These are phyloP conservation scores for Starmerella sp. DNA, from an alignment of 805 yeast species.

Conservation along the genomic window DNA sequence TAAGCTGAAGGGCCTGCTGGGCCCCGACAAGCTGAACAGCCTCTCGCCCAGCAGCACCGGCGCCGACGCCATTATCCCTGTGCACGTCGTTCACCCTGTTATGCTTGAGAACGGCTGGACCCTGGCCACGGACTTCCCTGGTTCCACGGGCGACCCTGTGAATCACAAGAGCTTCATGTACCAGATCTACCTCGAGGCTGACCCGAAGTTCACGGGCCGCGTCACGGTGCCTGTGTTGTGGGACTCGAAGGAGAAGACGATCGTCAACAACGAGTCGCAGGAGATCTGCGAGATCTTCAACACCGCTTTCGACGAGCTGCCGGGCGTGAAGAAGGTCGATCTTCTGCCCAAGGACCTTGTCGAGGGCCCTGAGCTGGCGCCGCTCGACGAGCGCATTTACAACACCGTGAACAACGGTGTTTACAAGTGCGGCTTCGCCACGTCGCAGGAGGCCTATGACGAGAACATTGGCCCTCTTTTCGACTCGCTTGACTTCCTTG, in stretches of 20 bases:
- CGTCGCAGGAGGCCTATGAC: constrained; percentile 72
- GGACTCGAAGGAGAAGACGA: constrained; percentile 72
- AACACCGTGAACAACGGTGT: constrained; percentile 85
- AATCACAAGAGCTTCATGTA: constrained; percentile 50
- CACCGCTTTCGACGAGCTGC: constrained; percentile 48
- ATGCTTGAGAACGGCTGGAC: constrained; percentile 87
- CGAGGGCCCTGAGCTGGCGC: constrained; percentile 47
- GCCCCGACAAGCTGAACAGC: neutral
- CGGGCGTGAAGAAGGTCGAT: constrained; percentile 29
- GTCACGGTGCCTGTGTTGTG: constrained; percentile 89
- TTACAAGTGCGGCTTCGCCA: constrained; percentile 84
- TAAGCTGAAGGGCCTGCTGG: constrained; percentile 53
- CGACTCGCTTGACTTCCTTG: constrained; percentile 43
- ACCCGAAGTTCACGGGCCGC: constrained; percentile 67
- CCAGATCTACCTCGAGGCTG: constrained; percentile 63
- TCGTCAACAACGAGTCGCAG: constrained; percentile 84
- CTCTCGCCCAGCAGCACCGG: constrained; percentile 4
- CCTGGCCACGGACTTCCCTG: constrained; percentile 44
- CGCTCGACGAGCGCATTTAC: constrained; percentile 69
- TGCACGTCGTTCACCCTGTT: constrained; percentile 81
- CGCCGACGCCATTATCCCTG: constrained; percentile 33
- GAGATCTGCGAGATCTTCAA: constrained; percentile 81
- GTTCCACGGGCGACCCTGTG: constrained; percentile 45
- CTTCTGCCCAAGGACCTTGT: constrained; percentile 28
- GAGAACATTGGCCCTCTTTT: constrained; percentile 53